These are phyloP conservation scores for Aquilaria sinensis DNA, from an alignment of 345 rosid species.

Conservation along the genomic window DNA sequence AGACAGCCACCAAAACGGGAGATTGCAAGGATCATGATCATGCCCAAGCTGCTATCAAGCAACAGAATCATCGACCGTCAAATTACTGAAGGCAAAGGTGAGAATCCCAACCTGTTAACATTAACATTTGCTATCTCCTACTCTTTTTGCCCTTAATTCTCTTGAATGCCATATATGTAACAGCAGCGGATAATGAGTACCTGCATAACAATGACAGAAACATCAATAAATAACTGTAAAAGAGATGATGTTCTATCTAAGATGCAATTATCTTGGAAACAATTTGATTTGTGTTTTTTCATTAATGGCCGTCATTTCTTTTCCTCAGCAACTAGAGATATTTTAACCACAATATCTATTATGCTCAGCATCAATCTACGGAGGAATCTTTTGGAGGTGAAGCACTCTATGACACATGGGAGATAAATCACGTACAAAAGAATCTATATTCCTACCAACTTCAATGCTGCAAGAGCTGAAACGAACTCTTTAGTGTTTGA, in stretches of 20 bases:
- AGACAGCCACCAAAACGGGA: no score
- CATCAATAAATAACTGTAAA: background rate
- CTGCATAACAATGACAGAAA: conserved; percentile 26
- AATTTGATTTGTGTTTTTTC: background rate
- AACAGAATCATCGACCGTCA: no score
- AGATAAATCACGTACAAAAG: no score
- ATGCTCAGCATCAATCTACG: background rate
- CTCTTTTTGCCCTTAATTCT: conserved; percentile 45
- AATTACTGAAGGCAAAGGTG: no score
- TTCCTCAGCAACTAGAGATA: background rate
- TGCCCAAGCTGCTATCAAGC: no score
- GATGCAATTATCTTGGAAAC: background rate
- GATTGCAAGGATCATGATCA: no score
- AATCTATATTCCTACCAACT: no score
- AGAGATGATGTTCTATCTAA: background rate
- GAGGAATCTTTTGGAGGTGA: no score
- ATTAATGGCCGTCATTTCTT: background rate
- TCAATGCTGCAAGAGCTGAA: no score
- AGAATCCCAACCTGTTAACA: no score
- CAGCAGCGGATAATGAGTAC: conserved; percentile 93
- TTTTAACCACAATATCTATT: background rate
- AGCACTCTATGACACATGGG: no score
- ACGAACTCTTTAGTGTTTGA: no score
- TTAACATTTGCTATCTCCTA: conserved; percentile 33
- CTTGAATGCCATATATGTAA: conserved; percentile 89